Percentiles rank a stretch among this genome's conserved stretches.
phyloP scores from a whole-genome alignment of 345 rosid genomes.

The Aquilaria malaccensis region DNA sequence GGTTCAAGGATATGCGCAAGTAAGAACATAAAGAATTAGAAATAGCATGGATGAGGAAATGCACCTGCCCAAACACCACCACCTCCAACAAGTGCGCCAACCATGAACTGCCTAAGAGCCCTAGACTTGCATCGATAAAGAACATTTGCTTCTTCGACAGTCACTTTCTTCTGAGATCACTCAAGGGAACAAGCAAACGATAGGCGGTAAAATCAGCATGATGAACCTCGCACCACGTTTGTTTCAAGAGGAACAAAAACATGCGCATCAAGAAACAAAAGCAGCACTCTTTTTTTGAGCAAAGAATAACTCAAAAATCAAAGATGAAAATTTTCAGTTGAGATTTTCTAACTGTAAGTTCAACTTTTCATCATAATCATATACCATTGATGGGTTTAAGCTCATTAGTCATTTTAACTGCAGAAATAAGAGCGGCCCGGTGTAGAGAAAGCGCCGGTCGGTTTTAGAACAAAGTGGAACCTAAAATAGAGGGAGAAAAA shows the following conservation, averaged over 20 bases:
- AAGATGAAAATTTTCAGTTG: no score
- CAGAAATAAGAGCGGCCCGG: no score
- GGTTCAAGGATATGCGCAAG: not conserved
- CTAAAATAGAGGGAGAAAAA: no score
- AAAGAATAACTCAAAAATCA: not conserved
- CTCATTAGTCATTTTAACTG: no score
- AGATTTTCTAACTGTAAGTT: no score
- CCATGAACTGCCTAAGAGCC: slow-evolving; percentile 21
- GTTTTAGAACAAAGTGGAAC: not conserved
- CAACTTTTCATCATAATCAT: no score
- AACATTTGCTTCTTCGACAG: slow-evolving; percentile 27
- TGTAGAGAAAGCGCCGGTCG: not conserved
- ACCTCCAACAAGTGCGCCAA: slow-evolving; percentile 21
- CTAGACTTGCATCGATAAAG: slow-evolving; percentile 23
- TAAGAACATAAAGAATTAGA: not conserved
- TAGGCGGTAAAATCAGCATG: not conserved
- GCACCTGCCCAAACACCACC: slow-evolving; percentile 34
- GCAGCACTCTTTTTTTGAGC: not conserved
- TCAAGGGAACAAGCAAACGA: no score
- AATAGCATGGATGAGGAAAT: not conserved
- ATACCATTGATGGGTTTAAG: no score
- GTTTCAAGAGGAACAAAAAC: not conserved
- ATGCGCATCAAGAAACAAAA: not conserved
- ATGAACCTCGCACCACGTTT: not conserved
- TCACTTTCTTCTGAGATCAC: slow-evolving; percentile 28